Percentiles rank a stretch among this genome's conserved stretches.
Conservation (phyloP, 331 rosid species). For the Stylosanthes scabra region DNA sequence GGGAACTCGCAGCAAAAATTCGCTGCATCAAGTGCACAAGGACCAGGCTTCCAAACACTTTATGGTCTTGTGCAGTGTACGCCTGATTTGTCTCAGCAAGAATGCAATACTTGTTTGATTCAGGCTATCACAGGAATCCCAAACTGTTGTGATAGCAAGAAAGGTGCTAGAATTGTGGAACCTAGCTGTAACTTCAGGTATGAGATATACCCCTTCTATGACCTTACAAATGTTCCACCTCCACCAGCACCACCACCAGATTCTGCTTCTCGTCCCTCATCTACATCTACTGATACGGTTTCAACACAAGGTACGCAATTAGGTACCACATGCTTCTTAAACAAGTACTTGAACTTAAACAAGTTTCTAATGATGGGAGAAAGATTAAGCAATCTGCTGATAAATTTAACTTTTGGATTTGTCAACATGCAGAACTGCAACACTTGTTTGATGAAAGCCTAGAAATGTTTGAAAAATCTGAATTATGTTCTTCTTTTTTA, state of each 20-base stretch:
- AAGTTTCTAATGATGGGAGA: too few relatives aligned
- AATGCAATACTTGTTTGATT: conserved; percentile 39
- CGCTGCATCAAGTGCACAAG: conserved; percentile 26
- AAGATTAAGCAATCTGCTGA: neutral
- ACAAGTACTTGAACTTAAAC: neutral
- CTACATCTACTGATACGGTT: neutral
- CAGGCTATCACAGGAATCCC: conserved; percentile 7
- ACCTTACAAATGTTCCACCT: conserved; percentile 1
- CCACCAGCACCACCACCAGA: neutral
- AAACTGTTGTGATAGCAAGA: conserved; percentile 14
- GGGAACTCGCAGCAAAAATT: conserved; percentile 50
- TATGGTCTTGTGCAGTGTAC: conserved; percentile 48
- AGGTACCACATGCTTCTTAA: neutral
- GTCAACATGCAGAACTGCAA: neutral
- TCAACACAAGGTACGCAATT: conserved; percentile 25
- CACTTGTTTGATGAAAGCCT: neutral
- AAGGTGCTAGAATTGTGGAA: conserved; percentile 33
- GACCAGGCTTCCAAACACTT: conserved; percentile 31
- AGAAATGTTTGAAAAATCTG: neutral
- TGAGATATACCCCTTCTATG: conserved; percentile 42
- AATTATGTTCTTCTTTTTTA: neutral
- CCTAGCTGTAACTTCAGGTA: conserved; percentile 50
- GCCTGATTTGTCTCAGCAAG: conserved; percentile 44
- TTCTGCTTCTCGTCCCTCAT: neutral
- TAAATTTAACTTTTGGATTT: neutral